Evolutionary conservation across 1,139 yeast genomes (phyloP).

Genomic region (Zygoascus meyerae): DNA sequence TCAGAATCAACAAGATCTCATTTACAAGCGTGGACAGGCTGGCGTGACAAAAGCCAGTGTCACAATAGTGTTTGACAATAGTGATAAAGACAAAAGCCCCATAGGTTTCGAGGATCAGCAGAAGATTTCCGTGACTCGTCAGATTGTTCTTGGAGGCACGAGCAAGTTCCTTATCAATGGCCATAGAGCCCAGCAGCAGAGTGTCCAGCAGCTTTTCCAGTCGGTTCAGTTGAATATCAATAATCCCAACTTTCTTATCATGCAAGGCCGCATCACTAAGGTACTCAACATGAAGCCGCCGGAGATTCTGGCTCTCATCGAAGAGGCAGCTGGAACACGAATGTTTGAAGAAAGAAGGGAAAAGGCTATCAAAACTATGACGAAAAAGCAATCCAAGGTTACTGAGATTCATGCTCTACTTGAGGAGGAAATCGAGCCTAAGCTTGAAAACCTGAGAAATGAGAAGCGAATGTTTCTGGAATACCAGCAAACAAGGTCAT

Average conservation of each 20-base stretch:
- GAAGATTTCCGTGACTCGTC: constrained; percentile 88
- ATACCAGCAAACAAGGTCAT: constrained; percentile 77
- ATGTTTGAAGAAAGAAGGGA: constrained; percentile 93
- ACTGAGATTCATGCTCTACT: constrained; percentile 68
- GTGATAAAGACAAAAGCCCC: constrained; percentile 70
- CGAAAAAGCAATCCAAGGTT: constrained; percentile 80
- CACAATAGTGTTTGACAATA: constrained; percentile 87
- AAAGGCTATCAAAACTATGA: constrained; percentile 86
- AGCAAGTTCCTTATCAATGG: constrained; percentile 93
- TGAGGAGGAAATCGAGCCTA: constrained; percentile 88
- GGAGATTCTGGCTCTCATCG: constrained; percentile 84
- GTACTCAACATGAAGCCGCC: constrained; percentile 93
- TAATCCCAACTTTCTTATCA: constrained; percentile 92
- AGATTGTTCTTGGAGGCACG: constrained; percentile 84
- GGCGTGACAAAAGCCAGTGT: constrained; percentile 97
- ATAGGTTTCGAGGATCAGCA: constrained; percentile 78
- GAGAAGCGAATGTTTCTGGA: constrained; percentile 83
- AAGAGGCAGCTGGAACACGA: constrained; percentile 97
- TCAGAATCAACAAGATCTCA: constrained; percentile 84
- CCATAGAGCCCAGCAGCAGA: constrained; percentile 92
- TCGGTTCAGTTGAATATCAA: constrained; percentile 93
- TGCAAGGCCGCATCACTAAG: constrained; percentile 98
- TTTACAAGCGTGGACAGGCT: constrained; percentile 95
- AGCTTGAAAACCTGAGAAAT: constrained; percentile 68
- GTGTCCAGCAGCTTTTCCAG: constrained; percentile 85